A percentile compares a stretch with the other conserved stretches of the same genome.
Evolutionary conservation across 345 rosid genomes (phyloP).

Genomic region (Eucalyptus globulus): DNA sequence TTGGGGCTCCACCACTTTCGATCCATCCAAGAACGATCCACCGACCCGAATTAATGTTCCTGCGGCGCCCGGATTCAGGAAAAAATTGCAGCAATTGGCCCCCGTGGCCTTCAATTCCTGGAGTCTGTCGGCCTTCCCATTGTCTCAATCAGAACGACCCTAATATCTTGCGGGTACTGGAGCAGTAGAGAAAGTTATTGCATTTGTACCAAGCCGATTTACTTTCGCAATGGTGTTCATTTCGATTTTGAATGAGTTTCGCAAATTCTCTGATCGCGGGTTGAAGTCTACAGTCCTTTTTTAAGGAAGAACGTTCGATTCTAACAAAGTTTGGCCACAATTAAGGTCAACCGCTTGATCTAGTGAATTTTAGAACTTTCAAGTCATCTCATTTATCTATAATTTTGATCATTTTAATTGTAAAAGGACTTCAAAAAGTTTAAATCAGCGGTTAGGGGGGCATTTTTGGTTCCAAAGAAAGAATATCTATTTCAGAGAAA

Average conservation of each 20-base stretch:
- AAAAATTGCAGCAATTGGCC: background rate
- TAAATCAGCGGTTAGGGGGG: background rate
- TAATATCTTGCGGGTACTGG: background rate
- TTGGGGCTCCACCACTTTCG: background rate
- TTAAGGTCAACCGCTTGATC: background rate
- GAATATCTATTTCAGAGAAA: too few species aligned
- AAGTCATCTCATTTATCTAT: background rate
- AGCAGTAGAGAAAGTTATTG: background rate
- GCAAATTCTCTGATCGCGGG: accelerated
- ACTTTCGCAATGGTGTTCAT: background rate
- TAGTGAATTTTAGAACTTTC: background rate
- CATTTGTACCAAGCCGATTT: background rate
- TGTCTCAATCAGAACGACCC: background rate
- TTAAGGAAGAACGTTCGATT: background rate
- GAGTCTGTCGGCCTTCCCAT: background rate
- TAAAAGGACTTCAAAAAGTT: background rate
- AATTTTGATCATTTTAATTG: background rate
- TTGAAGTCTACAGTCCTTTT: background rate
- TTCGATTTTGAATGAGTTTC: background rate
- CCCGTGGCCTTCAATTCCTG: background rate
- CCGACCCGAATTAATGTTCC: background rate
- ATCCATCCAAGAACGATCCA: background rate
- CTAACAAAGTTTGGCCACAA: background rate
- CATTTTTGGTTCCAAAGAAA: background rate
- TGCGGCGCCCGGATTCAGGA: background rate